Base-by-base conservation (phyloP, 495 filamentous ascomycete species). In the Thermochaetoides thermophila region DNA sequence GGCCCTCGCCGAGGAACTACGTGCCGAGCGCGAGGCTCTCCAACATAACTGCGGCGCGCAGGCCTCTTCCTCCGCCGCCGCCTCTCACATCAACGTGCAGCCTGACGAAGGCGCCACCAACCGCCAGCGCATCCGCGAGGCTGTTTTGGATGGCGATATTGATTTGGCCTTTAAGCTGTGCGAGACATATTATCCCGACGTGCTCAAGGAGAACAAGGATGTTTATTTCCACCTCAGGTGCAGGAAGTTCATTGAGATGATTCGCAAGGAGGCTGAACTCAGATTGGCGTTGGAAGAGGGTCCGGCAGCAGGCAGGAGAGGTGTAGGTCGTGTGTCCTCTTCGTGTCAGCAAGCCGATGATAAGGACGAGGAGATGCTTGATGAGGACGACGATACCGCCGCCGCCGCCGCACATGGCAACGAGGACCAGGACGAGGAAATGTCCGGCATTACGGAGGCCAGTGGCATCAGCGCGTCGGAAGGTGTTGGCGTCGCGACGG, bases 201-300 rank as follows among this genome's bases (percentile, higher is more conserved):
- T 96, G 5, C 66, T 99, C 8, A 66, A 73, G 25, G 71, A 83
- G n/a, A 82, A 92, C 42, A 74, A 83, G 19, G 76, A 85, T 25
- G 85, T 95, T 17, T 79, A 84, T 52, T 99, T 96, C 57, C 78
- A 82, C 35, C 63, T 99, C 29, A 73, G 77, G 37, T 93, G 89
- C 48, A 71, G 84, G 41, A 93, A 87, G 55, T 92, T 95, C 48
- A 73, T 96, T 30, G 89, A 97, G 56, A 92, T 97, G 83, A 87
- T 94, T 42, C 76, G 85, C 16, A 73, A 68, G 36, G 78, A 72
- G 37, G 77, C 74, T 10, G 84, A 94, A 40, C 57, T 80, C 7
- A 63, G 69, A 35, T 51, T 49, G 29, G 56, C 73, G 17, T 21
- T 53, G 8, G 60, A 68, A 29, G 7, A 15, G 37, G 10, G 17